Conservation (phyloP, 1,139 yeast species). For the Schwanniomyces etchellsii region DNA sequence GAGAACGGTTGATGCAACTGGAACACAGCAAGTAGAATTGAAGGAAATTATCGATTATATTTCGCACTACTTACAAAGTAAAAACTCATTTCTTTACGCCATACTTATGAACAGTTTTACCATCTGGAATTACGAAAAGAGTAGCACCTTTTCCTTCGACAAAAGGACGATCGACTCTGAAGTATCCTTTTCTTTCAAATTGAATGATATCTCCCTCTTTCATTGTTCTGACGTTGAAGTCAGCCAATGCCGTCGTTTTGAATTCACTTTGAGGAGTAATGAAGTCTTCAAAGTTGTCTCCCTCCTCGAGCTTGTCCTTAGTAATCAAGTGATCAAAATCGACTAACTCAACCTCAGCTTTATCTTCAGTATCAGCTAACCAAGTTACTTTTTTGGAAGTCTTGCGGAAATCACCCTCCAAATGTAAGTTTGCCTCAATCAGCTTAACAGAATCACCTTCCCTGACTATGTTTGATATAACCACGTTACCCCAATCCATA, state of each 20-base stretch:
- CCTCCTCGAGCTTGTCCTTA: conserved; percentile 88
- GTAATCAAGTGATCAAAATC: conserved; percentile 89
- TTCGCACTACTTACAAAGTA: too few species aligned
- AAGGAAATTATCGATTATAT: too few species aligned
- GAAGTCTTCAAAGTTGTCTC: conserved; percentile 84
- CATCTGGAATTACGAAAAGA: conserved; percentile 88
- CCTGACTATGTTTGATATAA: conserved; percentile 61
- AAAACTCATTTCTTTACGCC: conserved; percentile 52
- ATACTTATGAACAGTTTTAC: conserved; percentile 78
- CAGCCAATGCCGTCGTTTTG: conserved; percentile 68
- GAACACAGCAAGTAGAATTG: too few species aligned
- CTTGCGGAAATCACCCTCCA: conserved; percentile 92
- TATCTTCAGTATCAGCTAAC: conserved; percentile 74
- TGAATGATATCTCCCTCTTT: conserved; percentile 81
- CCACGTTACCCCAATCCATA: conserved; percentile 96
- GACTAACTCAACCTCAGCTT: conserved; percentile 62
- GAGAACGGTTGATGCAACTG: too few species aligned
- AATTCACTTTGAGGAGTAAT: conserved; percentile 78
- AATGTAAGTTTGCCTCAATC: conserved; percentile 68
- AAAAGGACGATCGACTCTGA: conserved; percentile 62
- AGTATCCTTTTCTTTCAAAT: conserved; percentile 92
- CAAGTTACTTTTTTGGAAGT: conserved; percentile 88
- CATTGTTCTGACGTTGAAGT: conserved; percentile 63
- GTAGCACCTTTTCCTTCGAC: conserved; percentile 55
- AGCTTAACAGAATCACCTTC: conserved; percentile 49